Base-by-base conservation (phyloP, 768 basidiomycete species). In the Boletellus ananiceps region DNA sequence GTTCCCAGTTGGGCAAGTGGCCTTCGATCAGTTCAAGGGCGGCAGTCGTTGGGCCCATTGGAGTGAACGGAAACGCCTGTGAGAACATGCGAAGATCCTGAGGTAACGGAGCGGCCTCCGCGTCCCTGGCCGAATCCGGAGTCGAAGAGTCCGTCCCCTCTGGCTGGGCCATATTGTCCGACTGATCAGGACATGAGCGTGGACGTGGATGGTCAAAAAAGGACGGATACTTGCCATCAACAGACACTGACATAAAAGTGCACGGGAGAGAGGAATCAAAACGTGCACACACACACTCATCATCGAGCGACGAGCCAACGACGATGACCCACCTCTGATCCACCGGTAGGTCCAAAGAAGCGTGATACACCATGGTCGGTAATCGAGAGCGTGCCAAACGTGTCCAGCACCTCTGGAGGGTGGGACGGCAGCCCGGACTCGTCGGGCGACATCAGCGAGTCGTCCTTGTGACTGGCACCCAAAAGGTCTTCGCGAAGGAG, bases 271-370 rank as follows among this genome's bases (percentile, higher is more conserved):
- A 19, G 19, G 44, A 19, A 50, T 58, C 42, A 50, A 42, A 59
- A 46, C 40, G 25, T 49, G 48, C 15, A 32, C 36, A 25, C 23
- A 25, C 23, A 25, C 23, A 25, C 6, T 25, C 29, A 29, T 29
- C 29, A 8, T 2, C 29, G 29, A 29, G 8, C 29, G 11, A 29
- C 8, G 11, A 27, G 46, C 19, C 25, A 46, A 46, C 44, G 51
- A 40, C 4, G 29, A 16, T 46, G 8, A 70, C 81, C 51, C 54
- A 85, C 84, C 74, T 86, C 83, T 41, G 78, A 75, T 29, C 83
- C 84, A 13, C 81, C 84, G 1, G 83, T 83, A 2, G 80, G 81
- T 1, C 82, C 82, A 71, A 82, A 83, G 61, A 82, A 83, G 47
- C 77, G 69, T n/a, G 80, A 77, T 40, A 78, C 74, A 0, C 81